These are phyloP conservation scores for Penicillium cosmopolitanum DNA, from an alignment of 495 filamentous ascomycete genomes.

Conservation along the genomic window DNA sequence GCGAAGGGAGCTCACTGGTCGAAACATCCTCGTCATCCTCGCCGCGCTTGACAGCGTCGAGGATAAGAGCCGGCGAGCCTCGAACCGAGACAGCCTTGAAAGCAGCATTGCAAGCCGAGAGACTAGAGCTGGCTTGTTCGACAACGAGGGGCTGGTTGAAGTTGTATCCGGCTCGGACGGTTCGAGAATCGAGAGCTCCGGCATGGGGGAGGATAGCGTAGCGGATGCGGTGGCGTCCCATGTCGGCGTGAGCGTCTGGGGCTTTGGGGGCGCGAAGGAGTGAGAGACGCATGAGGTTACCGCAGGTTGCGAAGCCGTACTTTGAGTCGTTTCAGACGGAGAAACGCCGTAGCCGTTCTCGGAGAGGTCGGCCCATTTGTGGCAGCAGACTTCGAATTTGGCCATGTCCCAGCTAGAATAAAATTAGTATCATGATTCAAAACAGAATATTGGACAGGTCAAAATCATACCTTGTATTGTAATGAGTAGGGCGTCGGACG, in stretches of 20 bases:
- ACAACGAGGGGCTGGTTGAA: slow-evolving; percentile 84
- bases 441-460: background rate
- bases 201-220: slow-evolving; percentile 91
- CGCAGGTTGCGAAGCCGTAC: slow-evolving; percentile 91
- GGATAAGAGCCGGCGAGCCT: slow-evolving; percentile 63
- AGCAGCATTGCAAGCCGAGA: slow-evolving; percentile 21
- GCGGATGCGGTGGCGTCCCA: slow-evolving; percentile 86
- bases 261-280: slow-evolving; percentile 93
- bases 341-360: slow-evolving; percentile 90
- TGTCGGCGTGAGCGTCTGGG: slow-evolving; percentile 93
- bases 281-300: slow-evolving; percentile 90
- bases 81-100: slow-evolving; percentile 59
- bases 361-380: slow-evolving; percentile 96
- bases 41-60: slow-evolving; percentile 88
- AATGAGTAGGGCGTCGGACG: slow-evolving; percentile 86
- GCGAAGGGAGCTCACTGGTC: slow-evolving; percentile 65
- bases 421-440: slow-evolving; percentile 15
- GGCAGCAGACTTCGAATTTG: slow-evolving; percentile 98
- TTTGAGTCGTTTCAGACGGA: slow-evolving; percentile 95
- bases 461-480: slow-evolving; percentile 71
- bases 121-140: slow-evolving; percentile 27
- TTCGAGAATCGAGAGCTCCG: slow-evolving; percentile 69
- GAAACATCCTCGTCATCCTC: slow-evolving; percentile 94
- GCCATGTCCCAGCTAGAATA: slow-evolving; percentile 89
- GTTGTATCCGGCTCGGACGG: slow-evolving; percentile 80